Base-by-base conservation (phyloP, 192 early-diverging fungal species). In the Cladochytrium replicatum region DNA sequence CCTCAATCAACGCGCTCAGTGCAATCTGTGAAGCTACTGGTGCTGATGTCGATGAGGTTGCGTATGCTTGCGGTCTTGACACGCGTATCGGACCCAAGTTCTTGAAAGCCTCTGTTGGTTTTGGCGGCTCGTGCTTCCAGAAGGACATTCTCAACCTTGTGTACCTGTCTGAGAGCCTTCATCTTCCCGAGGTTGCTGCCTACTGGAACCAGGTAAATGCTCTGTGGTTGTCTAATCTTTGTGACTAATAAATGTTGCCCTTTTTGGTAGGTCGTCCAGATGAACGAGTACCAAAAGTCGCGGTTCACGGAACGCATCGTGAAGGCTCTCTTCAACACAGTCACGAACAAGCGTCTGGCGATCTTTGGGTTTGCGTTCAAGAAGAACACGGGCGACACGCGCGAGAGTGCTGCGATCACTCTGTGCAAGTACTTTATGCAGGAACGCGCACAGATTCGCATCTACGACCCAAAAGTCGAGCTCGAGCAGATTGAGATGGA, bases 81-180 rank as follows among this genome's bases (percentile, higher is more conserved):
- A 55, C 74, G 39, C 74, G 86, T 40, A 78, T 88, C 15, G 86
- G 86, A 37, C 52, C 72, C 52, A 71, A 78, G 65, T 88, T 85
- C 55, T 61, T 88, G 47, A 78, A 78, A 41, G 76, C 86, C 4
- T 85, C 83, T 1, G 73, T 88, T 21, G 86, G 86, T 39, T 88
- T 88, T 53, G 86, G 86, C 59, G 86, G 86, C 21, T 80, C 80
- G 29, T 88, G 86, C 57, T 85, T 88, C 58, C 80, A 85, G 57
- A 88, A 88, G 57, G 86, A 88, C 61, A 72, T 88, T 30, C 58
- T 73, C 28, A 84, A 85, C 64, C 58, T 88, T 41, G 77, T 86
- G n/a, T 88, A 82, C 61, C 65, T 88, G 52, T 69, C 74, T 34
- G 66, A 75, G 52, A 78, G 77, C 45, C 69, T 87, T 11, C 74